Conservation (phyloP, 495 filamentous ascomycete genomes). For the Penicillium bialowiezense region DNA sequence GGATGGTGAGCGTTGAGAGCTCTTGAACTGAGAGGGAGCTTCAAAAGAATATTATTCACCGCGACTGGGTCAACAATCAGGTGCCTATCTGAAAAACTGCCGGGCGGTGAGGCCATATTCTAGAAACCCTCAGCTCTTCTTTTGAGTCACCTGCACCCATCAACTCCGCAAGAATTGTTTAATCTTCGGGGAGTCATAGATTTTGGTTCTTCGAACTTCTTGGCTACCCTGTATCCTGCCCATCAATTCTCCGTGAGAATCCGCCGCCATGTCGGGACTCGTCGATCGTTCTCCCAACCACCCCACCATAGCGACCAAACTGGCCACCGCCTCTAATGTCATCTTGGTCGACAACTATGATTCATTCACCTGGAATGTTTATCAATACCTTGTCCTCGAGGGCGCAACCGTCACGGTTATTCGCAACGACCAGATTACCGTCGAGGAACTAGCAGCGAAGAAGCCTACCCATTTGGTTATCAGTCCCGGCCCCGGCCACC, state of each 20-base stretch:
- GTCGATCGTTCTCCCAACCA: constrained; percentile 87
- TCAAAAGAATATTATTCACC: constrained; percentile 18
- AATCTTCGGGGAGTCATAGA: too few species aligned
- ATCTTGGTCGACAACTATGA: constrained; percentile 99
- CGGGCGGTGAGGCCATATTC: constrained; percentile 31
- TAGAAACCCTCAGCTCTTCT: background rate
- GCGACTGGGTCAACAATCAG: constrained; percentile 14
- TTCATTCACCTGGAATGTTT: constrained; percentile 98
- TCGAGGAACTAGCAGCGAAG: constrained; percentile 77
- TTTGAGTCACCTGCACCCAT: constrained; percentile 16
- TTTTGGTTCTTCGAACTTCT: too few species aligned
- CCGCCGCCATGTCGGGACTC: constrained; percentile 41
- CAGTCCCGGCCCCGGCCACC: constrained; percentile 93
- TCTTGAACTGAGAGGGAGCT: constrained; percentile 11
- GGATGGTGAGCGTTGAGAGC: background rate
- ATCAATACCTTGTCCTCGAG: constrained; percentile 94
- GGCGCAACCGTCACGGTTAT: constrained; percentile 85
- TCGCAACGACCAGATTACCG: constrained; percentile 85
- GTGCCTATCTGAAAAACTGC: constrained; percentile 35
- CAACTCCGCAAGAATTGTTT: too few species aligned
- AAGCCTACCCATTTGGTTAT: constrained; percentile 92
- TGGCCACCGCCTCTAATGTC: constrained; percentile 80
- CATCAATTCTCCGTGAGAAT: constrained; percentile 1
- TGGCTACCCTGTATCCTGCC: too few species aligned
- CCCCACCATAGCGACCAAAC: constrained; percentile 62